Conservation (phyloP, 1,284 basidiomycete species). For the Ceratobasidium sp. region DNA sequence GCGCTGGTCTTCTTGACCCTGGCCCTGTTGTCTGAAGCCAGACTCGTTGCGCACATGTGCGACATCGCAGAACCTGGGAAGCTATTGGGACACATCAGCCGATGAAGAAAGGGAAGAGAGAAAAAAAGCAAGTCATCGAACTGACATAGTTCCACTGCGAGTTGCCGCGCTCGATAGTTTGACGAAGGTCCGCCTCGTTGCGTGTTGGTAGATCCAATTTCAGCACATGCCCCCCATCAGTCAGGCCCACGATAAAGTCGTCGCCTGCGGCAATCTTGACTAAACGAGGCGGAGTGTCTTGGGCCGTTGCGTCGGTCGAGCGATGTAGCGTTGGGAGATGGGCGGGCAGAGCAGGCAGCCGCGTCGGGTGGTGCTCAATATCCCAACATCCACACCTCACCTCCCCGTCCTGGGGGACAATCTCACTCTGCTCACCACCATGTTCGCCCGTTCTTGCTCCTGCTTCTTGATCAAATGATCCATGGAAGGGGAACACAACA, state of each 20-base stretch:
- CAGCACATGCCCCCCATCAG: slow-evolving; percentile 77
- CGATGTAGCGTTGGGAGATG: slow-evolving; percentile 42
- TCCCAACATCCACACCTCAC: slow-evolving; percentile 71
- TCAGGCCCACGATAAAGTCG: slow-evolving; percentile 73
- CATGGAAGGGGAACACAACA: slow-evolving; percentile 72
- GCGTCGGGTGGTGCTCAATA: slow-evolving; percentile 58
- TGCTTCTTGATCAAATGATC: slow-evolving; percentile 50
- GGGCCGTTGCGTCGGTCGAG: not conserved
- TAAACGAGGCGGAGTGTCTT: slow-evolving; percentile 54
- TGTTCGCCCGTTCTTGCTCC: slow-evolving; percentile 49
- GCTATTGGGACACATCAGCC: slow-evolving; percentile 52
- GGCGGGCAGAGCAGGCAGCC: slow-evolving; percentile 58
- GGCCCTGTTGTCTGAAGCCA: slow-evolving; percentile 50
- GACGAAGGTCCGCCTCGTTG: slow-evolving; percentile 46
- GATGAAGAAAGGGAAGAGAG: slow-evolving; percentile 19
- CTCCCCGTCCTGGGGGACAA: slow-evolving; percentile 48
- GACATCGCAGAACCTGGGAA: slow-evolving; percentile 73
- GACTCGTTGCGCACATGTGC: slow-evolving; percentile 56
- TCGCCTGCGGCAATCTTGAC: slow-evolving; percentile 80
- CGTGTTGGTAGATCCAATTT: slow-evolving; percentile 58
- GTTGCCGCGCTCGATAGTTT: slow-evolving; percentile 39
- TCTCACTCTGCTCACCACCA: slow-evolving; percentile 20
- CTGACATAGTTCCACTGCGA: slow-evolving; percentile 75
- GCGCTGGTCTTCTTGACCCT: slow-evolving; percentile 45
- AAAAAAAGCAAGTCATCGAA: not conserved